Base-by-base conservation (phyloP, 164 flowering plant genomes). In the Cinnamomum micranthum region DNA sequence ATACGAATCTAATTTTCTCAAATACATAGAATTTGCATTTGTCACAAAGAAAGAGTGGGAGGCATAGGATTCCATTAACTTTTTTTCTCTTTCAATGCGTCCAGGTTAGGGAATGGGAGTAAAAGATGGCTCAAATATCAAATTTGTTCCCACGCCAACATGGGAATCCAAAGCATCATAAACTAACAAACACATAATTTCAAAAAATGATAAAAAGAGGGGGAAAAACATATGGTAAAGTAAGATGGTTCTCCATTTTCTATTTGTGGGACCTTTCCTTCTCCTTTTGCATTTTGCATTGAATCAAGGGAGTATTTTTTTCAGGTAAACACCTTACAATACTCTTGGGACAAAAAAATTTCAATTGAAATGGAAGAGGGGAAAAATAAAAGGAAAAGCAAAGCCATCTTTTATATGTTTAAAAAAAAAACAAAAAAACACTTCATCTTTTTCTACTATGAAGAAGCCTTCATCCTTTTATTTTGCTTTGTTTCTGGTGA, bases 101-200 rank as follows among this genome's bases (percentile, higher is more conserved):
- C 31, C 17, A 25, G 51, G 52, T 5, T 31, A 68, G 33, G n/a
- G 51, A 50, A 68, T 12, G 71, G 15, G 71, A 31, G 33, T 11
- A 68, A 68, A 68, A 68, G 71, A 51, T 68, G 71, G 71, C 71
- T 31, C 71, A 35, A 19, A 17, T 35, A 41, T 68, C 71, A 68
- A 68, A 68, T 41, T 19, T 33, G 71, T 41, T 20, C 71, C 71
- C 71, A 68, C 71, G 41, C 2, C 20, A 33, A 20, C 20, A 24
- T 68, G 35, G 50, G 71, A 68, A 68, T 68, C 71, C 50, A 51
- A 68, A 68, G 71, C 55, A 35, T 1, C 11, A 17, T 24, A 63
- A 66, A 27, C 1, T 66, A 24, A 66, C 23, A 68, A 68, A 68
- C 52, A 68, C 22, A 41, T 15, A 41, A 41, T 20, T 2, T 2